Evolutionary conservation across 805 yeast genomes (phyloP), one percentile per base, ranked within the genome.

Genomic region (Ogataea ramenticola): DNA sequence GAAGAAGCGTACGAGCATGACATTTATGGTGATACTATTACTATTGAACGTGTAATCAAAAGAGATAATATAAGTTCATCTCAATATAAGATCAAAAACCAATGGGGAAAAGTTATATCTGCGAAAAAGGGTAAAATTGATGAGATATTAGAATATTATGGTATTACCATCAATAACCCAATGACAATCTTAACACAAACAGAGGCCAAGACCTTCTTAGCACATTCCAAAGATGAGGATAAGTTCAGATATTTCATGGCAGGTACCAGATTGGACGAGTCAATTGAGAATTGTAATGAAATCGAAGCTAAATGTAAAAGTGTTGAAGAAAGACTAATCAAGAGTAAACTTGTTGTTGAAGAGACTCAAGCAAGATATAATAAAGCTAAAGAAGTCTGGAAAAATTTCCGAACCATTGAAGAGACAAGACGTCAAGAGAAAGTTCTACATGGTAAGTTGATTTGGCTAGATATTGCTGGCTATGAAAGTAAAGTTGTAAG

Each of bases 161-260:
- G 83, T 38, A 81, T 91, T 36, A 81, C 86, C 6, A 82, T 93
- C 22, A 90, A 81, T 53, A 93, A 93, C 53, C 96, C 97, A 6
- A 78, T 93, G 76, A 86, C 96, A 2, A 86, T 93, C 55, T 69
- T 93, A 41, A 87, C 96, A 1, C 99, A 93, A 61, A 97, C 93
- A 53, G 86, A 82, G 47, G 98, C 99, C 2, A 77, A 96, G 51
- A 84, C 90, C 15, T 93, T 93, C 57, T 66, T 93, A 49, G 84
- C 95, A 1, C 77, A 82, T 29, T 79, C 93, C 4, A 73, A 86
- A 4, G 84, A 86, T 46, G 71, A 70, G 31, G 82, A 76, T 40
- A 86, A 89, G 61, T 93, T 80, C 60, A 71, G 72, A 15, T 81
- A 77, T 57, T 87, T 91, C 58, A 82, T 84, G 86, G 75, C 76